Evolutionary conservation across 345 rosid genomes (phyloP).

Genomic region (Bruguiera parviflora): DNA sequence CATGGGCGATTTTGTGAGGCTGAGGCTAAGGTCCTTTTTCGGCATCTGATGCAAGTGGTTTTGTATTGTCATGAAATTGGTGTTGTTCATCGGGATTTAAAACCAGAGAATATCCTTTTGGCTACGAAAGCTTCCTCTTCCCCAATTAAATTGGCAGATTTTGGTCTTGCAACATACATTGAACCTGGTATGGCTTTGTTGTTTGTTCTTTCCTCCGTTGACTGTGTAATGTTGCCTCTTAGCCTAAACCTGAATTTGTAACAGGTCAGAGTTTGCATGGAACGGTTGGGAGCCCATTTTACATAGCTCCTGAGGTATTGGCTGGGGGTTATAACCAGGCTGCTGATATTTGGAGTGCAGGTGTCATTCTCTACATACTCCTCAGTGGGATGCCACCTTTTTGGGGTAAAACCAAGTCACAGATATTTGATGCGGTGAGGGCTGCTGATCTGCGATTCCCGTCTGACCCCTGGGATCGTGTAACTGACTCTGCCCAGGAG

Average conservation of each 20-base stretch:
- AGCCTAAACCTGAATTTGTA: background rate
- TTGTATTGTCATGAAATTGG: conserved; percentile 62
- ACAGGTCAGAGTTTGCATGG: conserved; percentile 58
- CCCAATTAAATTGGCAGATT: conserved; percentile 64
- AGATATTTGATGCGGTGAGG: conserved; percentile 60
- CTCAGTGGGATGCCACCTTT: conserved; percentile 66
- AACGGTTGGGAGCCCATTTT: conserved; percentile 74
- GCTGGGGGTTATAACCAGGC: conserved; percentile 61
- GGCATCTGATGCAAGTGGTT: conserved; percentile 62
- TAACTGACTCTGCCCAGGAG: conserved; percentile 50
- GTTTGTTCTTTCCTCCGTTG: background rate
- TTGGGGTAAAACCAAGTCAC: conserved; percentile 69
- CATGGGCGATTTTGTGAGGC: conserved; percentile 51
- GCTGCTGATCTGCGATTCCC: conserved; percentile 63
- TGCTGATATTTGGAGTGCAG: conserved; percentile 77
- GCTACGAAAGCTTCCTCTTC: conserved; percentile 54
- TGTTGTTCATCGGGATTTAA: conserved; percentile 63
- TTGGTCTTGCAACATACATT: conserved; percentile 65
- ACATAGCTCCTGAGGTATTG: conserved; percentile 73
- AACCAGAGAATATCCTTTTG: conserved; percentile 67
- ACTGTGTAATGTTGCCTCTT: background rate
- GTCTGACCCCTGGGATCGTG: conserved; percentile 47
- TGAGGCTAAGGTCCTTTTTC: conserved; percentile 53
- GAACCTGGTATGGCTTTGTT: conserved; percentile 42
- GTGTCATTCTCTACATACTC: conserved; percentile 64